Conservation (phyloP, 345 rosid genomes). For the Sisymbrium irio region DNA sequence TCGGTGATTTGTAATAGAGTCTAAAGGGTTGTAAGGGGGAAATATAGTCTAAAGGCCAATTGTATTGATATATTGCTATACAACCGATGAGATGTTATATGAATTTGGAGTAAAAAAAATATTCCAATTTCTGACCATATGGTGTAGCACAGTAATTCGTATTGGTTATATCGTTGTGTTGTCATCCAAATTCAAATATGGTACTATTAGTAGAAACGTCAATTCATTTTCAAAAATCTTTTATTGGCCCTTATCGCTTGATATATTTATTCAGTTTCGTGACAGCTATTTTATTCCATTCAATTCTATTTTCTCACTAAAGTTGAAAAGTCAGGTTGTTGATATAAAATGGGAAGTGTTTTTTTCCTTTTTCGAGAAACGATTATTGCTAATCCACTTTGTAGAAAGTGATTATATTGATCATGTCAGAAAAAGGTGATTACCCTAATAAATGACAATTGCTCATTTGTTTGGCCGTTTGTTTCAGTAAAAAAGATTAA, state of each 20-base stretch:
- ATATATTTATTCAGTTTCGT: background rate
- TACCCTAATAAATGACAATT: too few species aligned
- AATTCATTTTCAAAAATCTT: background rate
- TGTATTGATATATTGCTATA: background rate
- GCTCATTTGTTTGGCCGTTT: background rate
- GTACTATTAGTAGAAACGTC: background rate
- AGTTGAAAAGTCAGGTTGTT: background rate
- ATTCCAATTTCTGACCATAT: background rate
- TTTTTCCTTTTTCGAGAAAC: background rate
- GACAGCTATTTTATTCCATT: background rate
- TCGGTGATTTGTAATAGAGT: background rate
- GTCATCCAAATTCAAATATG: background rate
- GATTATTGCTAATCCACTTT: background rate
- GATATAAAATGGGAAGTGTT: background rate
- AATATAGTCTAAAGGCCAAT: too few species aligned
- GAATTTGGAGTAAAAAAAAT: background rate
- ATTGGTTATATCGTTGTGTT: too few species aligned
- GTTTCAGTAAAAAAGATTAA: background rate
- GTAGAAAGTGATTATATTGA: background rate
- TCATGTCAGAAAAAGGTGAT: background rate
- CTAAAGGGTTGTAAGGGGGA: too few species aligned
- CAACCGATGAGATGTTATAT: background rate
- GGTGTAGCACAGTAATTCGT: too few species aligned
- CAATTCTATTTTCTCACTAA: background rate
- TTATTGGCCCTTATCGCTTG: background rate